Base-by-base conservation (phyloP, 148 eudicot genomes). In the Agrostemma githago region DNA sequence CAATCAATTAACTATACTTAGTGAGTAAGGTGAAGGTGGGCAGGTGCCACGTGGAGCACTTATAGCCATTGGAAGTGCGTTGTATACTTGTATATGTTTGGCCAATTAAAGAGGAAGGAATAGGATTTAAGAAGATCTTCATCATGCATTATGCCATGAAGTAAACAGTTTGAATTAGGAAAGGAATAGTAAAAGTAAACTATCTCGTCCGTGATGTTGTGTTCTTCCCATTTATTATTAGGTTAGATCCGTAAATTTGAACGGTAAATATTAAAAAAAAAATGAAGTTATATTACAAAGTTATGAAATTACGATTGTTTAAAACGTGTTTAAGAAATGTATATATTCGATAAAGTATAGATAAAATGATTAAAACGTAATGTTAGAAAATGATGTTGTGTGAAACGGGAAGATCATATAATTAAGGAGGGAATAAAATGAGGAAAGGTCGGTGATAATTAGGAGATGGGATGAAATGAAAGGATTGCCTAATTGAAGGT, bases 41-140 rank as follows among this genome's bases (percentile, higher is more conserved):
- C 68, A 73, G 42, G 58, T 74, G 82, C 69, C 87, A 88, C 81
- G 85, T 85, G 91, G 91, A 77, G 2, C 15, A 57, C 72, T 26
- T 6, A 59, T 56, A 76, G 70, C 90, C 88, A 71, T 83, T 77
- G 82, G 82, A 82, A 80, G 87, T 88, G 87, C 80, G 54, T 75
- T 74, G 71, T 79, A 73, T 71, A 72, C 77, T 77, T 70, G 61
- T 74, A 68, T 79, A 73, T 71, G 74, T 79, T 77, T 70, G 61
- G 79, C 72, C 14, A 75, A 67, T 71, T 60, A 58, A 71, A 77
- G 72, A 48, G 41, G 61, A 71, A 59, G 37, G 9, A 68, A 62
- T 51, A 51, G 8, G 56, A 51, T 51, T 51, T 51, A 48, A 48
- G 65, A 9, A 60, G 77, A 39, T 69, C 75, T 67, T 78, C 77